Conservation (phyloP, 2,329 filamentous ascomycete species). For the Madurella mycetomatis region DNA sequence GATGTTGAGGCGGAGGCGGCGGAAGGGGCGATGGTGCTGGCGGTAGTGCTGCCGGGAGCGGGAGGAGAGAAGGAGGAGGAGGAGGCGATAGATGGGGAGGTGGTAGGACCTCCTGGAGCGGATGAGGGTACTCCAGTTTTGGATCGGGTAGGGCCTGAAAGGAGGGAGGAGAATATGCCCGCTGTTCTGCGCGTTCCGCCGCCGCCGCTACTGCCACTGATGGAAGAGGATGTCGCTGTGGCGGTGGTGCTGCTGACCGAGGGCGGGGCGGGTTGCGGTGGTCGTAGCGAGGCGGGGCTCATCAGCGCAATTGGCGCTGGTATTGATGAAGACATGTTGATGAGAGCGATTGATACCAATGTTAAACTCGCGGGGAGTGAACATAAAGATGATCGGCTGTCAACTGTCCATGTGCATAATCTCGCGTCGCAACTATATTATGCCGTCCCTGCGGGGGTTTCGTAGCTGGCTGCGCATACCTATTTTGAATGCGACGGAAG, state of each 20-base stretch:
- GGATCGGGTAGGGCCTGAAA: neutral
- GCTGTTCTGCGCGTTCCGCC: neutral
- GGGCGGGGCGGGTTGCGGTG: constrained; percentile 11
- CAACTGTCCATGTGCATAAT: constrained; percentile 1
- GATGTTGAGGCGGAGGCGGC: neutral
- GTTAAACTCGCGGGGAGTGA: neutral
- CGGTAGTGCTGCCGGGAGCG: neutral
- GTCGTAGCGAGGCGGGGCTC: constrained; percentile 2
- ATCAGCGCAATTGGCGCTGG: neutral
- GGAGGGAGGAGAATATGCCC: constrained; percentile 9
- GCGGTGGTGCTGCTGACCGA: constrained; percentile 18
- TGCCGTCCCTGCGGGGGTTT: neutral
- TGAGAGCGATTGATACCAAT: neutral
- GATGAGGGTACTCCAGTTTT: neutral
- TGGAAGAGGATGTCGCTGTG: neutral
- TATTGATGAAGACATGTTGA: constrained; percentile 1
- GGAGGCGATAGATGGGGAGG: constrained; percentile 1
- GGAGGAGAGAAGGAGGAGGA: neutral
- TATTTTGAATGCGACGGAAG: neutral
- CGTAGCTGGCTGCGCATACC: neutral
- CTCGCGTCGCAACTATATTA: neutral
- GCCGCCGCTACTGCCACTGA: neutral
- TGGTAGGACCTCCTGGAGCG: neutral
- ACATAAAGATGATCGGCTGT: constrained; percentile 2
- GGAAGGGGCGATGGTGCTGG: neutral